These are phyloP conservation scores for Rhododendron williamsianum DNA, from an alignment of 148 eudicot species.

Conservation along the genomic window DNA sequence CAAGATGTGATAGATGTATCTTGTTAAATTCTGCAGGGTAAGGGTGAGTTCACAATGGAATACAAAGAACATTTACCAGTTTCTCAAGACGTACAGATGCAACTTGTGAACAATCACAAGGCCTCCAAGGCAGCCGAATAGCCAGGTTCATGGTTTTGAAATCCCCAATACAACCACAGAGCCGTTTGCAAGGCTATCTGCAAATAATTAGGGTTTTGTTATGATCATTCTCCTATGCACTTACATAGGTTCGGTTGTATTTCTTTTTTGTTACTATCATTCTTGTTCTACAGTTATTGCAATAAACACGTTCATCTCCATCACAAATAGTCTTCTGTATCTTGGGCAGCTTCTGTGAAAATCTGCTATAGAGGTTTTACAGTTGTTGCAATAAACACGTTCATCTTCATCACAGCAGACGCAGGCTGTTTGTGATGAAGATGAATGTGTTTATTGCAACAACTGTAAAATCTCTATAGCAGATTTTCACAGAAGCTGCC, in stretches of 20 bases:
- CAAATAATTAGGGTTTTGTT: neutral
- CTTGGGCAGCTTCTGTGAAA: no score
- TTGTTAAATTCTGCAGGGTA: constrained; percentile 12
- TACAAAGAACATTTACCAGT: constrained; percentile 84
- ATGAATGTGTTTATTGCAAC: no score
- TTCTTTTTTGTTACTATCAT: neutral
- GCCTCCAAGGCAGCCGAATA: constrained; percentile 59
- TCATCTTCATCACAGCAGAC: no score
- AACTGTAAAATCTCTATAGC: no score
- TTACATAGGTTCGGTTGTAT: constrained; percentile 9
- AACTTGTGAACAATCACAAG: constrained; percentile 67
- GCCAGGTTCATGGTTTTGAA: neutral
- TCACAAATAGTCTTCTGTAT: no score
- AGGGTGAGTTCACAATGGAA: constrained; percentile 99
- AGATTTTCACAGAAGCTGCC: no score
- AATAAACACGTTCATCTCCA: no score
- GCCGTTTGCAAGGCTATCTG: neutral
- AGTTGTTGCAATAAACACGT: no score
- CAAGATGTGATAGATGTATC: neutral
- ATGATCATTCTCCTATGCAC: neutral
- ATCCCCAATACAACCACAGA: neutral
- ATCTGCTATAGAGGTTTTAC: no score
- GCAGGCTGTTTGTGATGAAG: no score
- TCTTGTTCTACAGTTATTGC: no score
- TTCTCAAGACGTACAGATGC: constrained; percentile 79